A percentile compares a stretch with the other conserved stretches of the same genome.
Evolutionary conservation across 257 asterid genomes (phyloP).

Genomic region (Solanum sparsipilum): DNA sequence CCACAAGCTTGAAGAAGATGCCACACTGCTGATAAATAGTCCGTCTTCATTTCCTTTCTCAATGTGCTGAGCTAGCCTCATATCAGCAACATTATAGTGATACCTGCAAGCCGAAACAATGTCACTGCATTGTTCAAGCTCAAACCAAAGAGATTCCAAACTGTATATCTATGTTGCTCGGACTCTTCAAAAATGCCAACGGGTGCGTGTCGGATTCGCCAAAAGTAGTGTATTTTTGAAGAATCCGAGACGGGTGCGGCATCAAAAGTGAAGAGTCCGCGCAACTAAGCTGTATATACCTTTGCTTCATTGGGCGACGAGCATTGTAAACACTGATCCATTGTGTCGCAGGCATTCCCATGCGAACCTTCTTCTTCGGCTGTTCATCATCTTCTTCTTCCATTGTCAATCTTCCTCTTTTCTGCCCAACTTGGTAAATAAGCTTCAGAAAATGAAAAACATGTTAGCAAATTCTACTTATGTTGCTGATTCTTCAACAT

Average conservation of each 20-base stretch:
- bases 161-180: too few relatives aligned
- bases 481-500: not conserved
- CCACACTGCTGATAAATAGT: constrained; percentile 38
- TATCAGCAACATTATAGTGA: constrained; percentile 45
- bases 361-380: constrained; percentile 43
- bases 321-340: constrained; percentile 58
- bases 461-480: not conserved
- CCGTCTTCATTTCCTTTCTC: constrained; percentile 49
- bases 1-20: constrained; percentile 46
- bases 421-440: constrained; percentile 43
- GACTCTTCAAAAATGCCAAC: too few relatives aligned
- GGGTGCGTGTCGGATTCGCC: too few relatives aligned
- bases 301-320: constrained; percentile 53
- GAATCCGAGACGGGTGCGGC: too few relatives aligned
- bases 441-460: constrained; percentile 16
- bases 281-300: constrained; percentile 27
- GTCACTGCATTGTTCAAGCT: not conserved
- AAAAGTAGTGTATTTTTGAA: too few relatives aligned
- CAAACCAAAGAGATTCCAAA: not conserved
- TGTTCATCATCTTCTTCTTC: constrained; percentile 41
- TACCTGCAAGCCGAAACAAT: constrained; percentile 22
- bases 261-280: too few relatives aligned
- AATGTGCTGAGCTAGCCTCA: constrained; percentile 37
- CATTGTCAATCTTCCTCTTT: constrained; percentile 41
- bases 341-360: constrained; percentile 56